Conservation (phyloP, 345 rosid genomes). For the Geranium brycei region DNA sequence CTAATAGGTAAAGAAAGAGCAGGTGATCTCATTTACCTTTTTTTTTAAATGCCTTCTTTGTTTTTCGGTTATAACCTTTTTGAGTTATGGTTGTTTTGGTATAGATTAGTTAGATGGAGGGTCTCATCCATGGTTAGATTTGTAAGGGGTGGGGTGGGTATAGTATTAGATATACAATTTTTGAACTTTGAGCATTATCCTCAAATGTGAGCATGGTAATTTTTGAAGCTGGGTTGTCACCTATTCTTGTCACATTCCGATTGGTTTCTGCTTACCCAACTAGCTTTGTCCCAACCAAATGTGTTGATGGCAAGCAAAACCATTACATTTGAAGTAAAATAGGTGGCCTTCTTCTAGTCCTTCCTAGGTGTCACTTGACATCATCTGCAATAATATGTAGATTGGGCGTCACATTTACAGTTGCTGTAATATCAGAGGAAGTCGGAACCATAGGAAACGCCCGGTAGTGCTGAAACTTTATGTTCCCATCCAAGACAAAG, state of each 20-base stretch:
- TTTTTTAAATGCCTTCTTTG: background rate
- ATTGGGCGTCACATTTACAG: conserved; percentile 82
- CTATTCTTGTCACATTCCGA: no score
- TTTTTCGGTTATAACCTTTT: no score
- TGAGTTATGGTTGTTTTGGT: no score
- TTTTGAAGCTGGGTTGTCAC: no score
- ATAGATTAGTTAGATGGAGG: no score
- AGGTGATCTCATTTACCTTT: background rate
- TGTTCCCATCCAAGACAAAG: conserved; percentile 86
- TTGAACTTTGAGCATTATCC: background rate
- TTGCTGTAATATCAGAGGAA: conserved; percentile 32
- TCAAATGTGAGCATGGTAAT: background rate
- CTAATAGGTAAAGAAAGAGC: conserved; percentile 10
- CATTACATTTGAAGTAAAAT: conserved; percentile 39
- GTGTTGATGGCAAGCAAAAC: no score
- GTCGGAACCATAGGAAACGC: no score
- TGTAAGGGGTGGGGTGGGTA: background rate
- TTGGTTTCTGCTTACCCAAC: no score
- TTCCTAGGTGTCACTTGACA: conserved; percentile 89
- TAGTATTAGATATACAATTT: no score
- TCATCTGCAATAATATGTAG: conserved; percentile 86
- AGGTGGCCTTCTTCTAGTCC: conserved; percentile 79
- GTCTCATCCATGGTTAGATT: no score
- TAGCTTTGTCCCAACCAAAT: no score
- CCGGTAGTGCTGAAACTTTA: conserved; percentile 8